These are phyloP conservation scores for Metschnikowia reukaufii DNA, from an alignment of 805 yeast genomes.

Conservation along the genomic window DNA sequence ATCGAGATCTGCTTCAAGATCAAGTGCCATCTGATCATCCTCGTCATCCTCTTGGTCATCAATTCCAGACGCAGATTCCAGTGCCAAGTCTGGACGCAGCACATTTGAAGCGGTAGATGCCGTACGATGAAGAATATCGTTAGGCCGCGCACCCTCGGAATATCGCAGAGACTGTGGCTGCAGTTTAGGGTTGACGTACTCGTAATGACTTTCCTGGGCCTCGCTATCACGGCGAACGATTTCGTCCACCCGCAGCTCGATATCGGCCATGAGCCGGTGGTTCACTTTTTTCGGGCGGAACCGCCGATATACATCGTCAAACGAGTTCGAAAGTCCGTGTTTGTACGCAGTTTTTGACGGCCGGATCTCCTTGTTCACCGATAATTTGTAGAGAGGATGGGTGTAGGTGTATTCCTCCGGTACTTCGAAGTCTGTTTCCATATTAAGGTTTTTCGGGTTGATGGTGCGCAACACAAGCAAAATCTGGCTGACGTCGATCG, in stretches of 20 bases:
- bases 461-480: constrained; percentile 65
- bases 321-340: constrained; percentile 86
- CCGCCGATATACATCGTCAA: constrained; percentile 65
- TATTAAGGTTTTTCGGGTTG: constrained; percentile 37
- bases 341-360: constrained; percentile 51
- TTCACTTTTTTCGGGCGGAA: constrained; percentile 72
- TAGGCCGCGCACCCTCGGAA: not conserved
- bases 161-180: constrained; percentile 17
- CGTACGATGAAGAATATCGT: not conserved
- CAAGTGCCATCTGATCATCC: constrained; percentile 37
- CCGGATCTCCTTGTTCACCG: constrained; percentile 39
- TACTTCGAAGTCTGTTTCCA: constrained; percentile 48
- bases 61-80: constrained; percentile 1
- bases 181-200: constrained; percentile 58
- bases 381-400: constrained; percentile 41
- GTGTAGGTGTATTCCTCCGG: constrained; percentile 34
- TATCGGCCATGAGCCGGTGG: constrained; percentile 68
- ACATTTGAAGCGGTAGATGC: not conserved
- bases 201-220: constrained; percentile 79
- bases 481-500: constrained; percentile 84
- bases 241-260: constrained; percentile 78
- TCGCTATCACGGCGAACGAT: constrained; percentile 73
- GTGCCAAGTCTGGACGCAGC: not conserved
- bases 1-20: constrained; percentile 30
- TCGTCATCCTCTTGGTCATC: constrained; percentile 22